These are phyloP conservation scores for Gaultheria prostrata DNA, from an alignment of 148 eudicot genomes.

Conservation along the genomic window DNA sequence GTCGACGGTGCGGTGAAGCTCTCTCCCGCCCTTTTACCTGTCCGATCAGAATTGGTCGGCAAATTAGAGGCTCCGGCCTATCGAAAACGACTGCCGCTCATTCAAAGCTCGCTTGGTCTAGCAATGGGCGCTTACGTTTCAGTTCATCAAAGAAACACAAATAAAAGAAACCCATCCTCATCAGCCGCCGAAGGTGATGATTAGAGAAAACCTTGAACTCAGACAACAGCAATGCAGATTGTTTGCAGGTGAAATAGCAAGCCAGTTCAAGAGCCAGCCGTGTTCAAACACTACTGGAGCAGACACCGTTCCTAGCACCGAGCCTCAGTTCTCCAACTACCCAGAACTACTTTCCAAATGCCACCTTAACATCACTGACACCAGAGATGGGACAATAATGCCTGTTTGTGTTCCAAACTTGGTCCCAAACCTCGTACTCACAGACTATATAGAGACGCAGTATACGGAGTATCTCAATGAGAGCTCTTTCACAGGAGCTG, in stretches of 20 bases:
- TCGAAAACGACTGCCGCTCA: no score
- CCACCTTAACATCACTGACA: constrained; percentile 22
- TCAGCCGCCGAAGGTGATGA: no score
- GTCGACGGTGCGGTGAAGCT: no score
- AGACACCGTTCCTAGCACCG: constrained; percentile 17
- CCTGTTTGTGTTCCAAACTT: constrained; percentile 28
- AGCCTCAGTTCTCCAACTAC: constrained; percentile 24
- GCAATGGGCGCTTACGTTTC: no score
- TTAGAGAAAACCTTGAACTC: no score
- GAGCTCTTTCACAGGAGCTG: constrained; percentile 19
- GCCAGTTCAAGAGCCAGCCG: constrained; percentile 25
- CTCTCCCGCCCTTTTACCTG: no score
- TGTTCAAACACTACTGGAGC: constrained; percentile 29
- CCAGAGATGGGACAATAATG: constrained; percentile 25
- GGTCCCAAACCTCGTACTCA: constrained; percentile 16
- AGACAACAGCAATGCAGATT: constrained; percentile 24
- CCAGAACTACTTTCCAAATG: constrained; percentile 22
- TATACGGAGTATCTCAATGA: constrained; percentile 27
- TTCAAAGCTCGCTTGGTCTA: no score
- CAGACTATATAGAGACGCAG: constrained; percentile 21
- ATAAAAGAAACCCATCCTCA: no score
- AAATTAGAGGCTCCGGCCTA: no score
- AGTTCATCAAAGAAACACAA: no score
- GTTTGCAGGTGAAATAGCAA: constrained; percentile 20
- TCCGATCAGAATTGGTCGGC: no score